A percentile compares a stretch with the other conserved stretches of the same genome.
Conservation (phyloP, 306 rosid genomes). For the Prinsepia uniflora region DNA sequence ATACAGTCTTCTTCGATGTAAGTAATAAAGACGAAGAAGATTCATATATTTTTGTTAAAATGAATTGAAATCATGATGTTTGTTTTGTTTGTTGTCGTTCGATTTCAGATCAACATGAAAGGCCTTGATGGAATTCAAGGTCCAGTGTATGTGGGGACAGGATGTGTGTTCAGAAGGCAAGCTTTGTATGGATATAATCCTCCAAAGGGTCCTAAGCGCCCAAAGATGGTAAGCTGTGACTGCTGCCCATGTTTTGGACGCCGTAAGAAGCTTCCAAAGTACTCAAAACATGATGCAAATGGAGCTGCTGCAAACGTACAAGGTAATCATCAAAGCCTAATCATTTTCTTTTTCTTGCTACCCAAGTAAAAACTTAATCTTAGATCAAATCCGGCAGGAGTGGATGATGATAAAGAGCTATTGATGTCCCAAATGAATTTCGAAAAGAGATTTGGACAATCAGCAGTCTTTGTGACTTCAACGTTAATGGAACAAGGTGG, state of each 20-base stretch:
- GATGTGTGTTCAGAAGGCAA: conserved; percentile 93
- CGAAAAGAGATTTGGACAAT: conserved; percentile 88
- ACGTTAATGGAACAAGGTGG: conserved; percentile 87
- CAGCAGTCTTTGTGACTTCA: conserved; percentile 90
- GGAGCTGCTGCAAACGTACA: conserved; percentile 56
- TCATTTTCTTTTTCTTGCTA: background rate
- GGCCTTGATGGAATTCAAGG: conserved; percentile 97
- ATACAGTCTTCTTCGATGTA: conserved; percentile 88
- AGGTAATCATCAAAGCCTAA: background rate
- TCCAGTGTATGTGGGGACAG: conserved; percentile 94
- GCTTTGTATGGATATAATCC: conserved; percentile 90
- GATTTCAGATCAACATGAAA: conserved; percentile 84
- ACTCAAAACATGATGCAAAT: conserved; percentile 52
- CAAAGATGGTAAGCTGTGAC: conserved; percentile 90
- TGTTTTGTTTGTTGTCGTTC: conserved; percentile 24
- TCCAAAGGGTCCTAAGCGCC: conserved; percentile 89
- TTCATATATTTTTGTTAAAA: background rate
- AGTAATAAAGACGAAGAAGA: conserved; percentile 7
- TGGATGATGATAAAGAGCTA: conserved; percentile 72
- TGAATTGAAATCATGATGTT: conserved; percentile 12
- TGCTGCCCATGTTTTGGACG: conserved; percentile 91
- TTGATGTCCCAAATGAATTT: conserved; percentile 90
- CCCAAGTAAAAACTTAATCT: background rate
- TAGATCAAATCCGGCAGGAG: conserved; percentile 34
- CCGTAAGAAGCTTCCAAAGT: conserved; percentile 66